Percentiles rank a stretch among this genome's conserved stretches.
These are phyloP conservation scores for Cutaneotrichosporon dermatis DNA, from an alignment of 1,284 basidiomycete species.

Conservation along the genomic window DNA sequence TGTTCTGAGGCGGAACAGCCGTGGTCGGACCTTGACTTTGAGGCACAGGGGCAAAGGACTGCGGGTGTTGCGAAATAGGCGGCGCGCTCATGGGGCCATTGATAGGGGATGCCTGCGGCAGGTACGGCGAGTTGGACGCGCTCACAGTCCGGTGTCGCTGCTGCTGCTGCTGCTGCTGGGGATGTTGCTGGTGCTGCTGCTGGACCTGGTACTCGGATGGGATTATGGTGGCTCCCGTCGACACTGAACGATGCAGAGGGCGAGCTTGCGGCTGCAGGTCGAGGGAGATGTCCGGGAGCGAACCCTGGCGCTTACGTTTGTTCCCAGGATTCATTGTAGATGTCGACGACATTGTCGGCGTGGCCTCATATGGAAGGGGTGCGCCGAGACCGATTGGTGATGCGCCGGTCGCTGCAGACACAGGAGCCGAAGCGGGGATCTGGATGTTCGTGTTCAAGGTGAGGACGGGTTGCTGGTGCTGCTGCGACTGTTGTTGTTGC, in stretches of 20 bases:
- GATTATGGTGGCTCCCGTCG: constrained; percentile 4
- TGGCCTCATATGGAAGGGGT: not conserved
- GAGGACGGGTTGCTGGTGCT: constrained; percentile 1
- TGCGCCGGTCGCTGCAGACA: not conserved
- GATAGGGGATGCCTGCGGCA: constrained; percentile 8
- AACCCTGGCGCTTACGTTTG: constrained; percentile 19
- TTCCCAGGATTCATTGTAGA: not conserved
- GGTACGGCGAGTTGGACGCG: constrained; percentile 12
- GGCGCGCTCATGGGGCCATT: constrained; percentile 13
- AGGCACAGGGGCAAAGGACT: constrained; percentile 12
- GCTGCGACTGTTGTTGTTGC: not conserved
- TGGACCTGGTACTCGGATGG: not conserved
- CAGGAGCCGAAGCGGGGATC: not conserved
- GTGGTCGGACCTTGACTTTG: not conserved
- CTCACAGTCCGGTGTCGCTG: not conserved
- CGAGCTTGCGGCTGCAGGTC: not conserved
- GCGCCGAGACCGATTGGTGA: not conserved
- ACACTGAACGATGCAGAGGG: constrained; percentile 18
- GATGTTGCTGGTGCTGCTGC: not conserved
- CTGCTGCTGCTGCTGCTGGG: not conserved
- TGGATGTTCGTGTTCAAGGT: not conserved
- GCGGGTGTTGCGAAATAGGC: constrained; percentile 10
- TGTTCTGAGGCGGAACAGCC: constrained; percentile 4
- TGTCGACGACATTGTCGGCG: too few species aligned
- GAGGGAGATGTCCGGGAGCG: constrained; percentile 16